Evolutionary conservation across 129 eudicot species (phyloP).

Genomic region (Solidago caesia): DNA sequence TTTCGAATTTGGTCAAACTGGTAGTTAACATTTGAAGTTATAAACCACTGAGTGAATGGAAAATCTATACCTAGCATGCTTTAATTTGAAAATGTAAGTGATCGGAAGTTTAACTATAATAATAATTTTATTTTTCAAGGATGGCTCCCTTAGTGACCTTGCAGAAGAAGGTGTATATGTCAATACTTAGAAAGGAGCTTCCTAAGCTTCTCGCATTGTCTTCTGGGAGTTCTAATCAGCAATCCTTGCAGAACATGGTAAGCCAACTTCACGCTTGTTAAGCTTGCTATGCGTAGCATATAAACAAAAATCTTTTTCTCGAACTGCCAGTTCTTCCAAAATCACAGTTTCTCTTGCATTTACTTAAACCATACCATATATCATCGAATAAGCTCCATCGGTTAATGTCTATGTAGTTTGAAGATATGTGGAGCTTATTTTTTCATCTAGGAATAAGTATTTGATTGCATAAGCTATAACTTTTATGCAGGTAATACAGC

Average conservation of each 20-base stretch:
- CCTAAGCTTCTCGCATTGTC: conserved; percentile 78
- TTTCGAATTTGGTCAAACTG: neutral
- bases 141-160: conserved; percentile 73
- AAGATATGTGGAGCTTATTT: neutral
- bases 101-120: neutral
- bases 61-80: neutral
- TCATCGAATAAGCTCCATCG: neutral
- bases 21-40: no score
- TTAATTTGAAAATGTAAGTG: neutral
- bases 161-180: conserved; percentile 87
- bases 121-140: conserved; percentile 39
- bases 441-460: conserved; percentile 6
- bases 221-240: conserved; percentile 72
- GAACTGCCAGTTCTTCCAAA: neutral
- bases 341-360: conserved; percentile 1
- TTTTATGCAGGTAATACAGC: conserved; percentile 76
- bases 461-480: conserved; percentile 2
- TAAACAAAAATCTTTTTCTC: neutral
- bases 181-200: conserved; percentile 87
- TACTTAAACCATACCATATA: neutral
- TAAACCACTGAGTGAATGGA: conserved; percentile 3
- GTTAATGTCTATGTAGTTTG: conserved; percentile 4
- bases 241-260: conserved; percentile 84
- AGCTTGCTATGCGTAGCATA: conserved; percentile 15
- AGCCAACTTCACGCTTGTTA: conserved; percentile 27